Conservation (phyloP, 495 filamentous ascomycete species). For the Hyaloscypha variabilis region DNA sequence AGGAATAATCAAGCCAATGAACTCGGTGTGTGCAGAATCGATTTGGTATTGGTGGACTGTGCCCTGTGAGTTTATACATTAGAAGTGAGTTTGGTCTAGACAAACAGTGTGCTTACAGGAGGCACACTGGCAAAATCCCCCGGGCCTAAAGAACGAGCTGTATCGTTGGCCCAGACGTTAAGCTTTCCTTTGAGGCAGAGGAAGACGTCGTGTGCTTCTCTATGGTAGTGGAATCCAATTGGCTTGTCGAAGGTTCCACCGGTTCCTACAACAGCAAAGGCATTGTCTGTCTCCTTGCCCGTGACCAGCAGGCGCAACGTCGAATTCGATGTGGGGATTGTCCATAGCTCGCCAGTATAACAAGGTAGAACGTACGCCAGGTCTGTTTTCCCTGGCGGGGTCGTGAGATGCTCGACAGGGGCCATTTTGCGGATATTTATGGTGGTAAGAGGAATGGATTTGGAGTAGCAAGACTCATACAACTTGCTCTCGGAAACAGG, state of each 20-base stretch:
- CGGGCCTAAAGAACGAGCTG: constrained; percentile 45
- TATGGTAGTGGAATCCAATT: constrained; percentile 50
- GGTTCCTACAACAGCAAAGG: constrained; percentile 50
- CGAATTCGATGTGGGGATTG: constrained; percentile 47
- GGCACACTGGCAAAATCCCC: constrained; percentile 54
- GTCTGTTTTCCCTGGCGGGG: constrained; percentile 22
- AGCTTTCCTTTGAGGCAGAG: constrained; percentile 48
- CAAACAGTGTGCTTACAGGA: constrained; percentile 36
- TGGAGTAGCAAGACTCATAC: not conserved
- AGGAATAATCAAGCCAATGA: constrained; percentile 48
- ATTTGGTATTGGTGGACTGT: constrained; percentile 47
- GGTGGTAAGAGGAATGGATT: not conserved
- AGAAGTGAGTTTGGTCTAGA: constrained; percentile 3
- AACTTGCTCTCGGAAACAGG: not conserved
- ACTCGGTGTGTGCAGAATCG: constrained; percentile 46
- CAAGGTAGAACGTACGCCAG: constrained; percentile 44
- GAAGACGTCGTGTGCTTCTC: constrained; percentile 51
- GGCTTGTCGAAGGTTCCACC: constrained; percentile 42
- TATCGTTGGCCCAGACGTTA: constrained; percentile 50
- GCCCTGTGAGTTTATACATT: constrained; percentile 28
- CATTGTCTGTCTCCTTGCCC: constrained; percentile 45
- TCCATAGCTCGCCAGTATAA: constrained; percentile 46
- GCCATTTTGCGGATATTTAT: not conserved
- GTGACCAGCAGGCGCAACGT: constrained; percentile 48
- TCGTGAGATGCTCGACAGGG: constrained; percentile 12